Evolutionary conservation across 768 basidiomycete genomes (phyloP).

Genomic region (Podaxis rugospora): DNA sequence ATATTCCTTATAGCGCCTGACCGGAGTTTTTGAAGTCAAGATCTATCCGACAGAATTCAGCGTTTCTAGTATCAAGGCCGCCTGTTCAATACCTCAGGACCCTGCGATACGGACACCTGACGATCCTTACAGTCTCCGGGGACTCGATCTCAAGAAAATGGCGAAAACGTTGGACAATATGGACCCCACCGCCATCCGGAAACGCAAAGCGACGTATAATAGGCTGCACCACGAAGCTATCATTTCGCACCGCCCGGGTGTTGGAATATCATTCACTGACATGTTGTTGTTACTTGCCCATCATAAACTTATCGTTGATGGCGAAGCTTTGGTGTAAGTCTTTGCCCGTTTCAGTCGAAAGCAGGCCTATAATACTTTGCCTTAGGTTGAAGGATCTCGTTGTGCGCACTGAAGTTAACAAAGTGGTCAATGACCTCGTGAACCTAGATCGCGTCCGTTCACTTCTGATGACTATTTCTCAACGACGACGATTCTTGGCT

Average conservation of each 20-base stretch:
- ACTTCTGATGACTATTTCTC: slow-evolving; percentile 69
- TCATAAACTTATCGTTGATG: slow-evolving; percentile 88
- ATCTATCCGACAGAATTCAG: slow-evolving; percentile 75
- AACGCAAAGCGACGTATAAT: slow-evolving; percentile 66
- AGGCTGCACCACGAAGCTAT: slow-evolving; percentile 84
- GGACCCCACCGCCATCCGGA: slow-evolving; percentile 58
- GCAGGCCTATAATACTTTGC: not conserved
- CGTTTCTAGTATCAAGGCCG: slow-evolving; percentile 52
- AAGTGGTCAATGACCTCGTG: slow-evolving; percentile 77
- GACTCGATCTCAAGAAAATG: slow-evolving; percentile 63
- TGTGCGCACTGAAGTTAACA: slow-evolving; percentile 67
- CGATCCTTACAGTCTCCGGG: slow-evolving; percentile 15
- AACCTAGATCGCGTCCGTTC: slow-evolving; percentile 84
- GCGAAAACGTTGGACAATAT: slow-evolving; percentile 54
- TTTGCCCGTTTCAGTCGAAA: not conserved
- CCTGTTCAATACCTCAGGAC: slow-evolving; percentile 35
- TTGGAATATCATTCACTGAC: slow-evolving; percentile 86
- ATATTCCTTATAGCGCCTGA: slow-evolving; percentile 54
- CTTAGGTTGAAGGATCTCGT: slow-evolving; percentile 79
- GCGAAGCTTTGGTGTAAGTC: slow-evolving; percentile 81
- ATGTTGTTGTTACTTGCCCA: slow-evolving; percentile 88
- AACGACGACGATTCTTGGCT: slow-evolving; percentile 63
- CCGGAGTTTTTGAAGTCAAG: slow-evolving; percentile 83
- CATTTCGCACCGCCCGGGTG: slow-evolving; percentile 63
- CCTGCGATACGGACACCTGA: slow-evolving; percentile 29